These are phyloP conservation scores for Diplotaxis tenuifolia DNA, from an alignment of 345 rosid genomes.

Conservation along the genomic window DNA sequence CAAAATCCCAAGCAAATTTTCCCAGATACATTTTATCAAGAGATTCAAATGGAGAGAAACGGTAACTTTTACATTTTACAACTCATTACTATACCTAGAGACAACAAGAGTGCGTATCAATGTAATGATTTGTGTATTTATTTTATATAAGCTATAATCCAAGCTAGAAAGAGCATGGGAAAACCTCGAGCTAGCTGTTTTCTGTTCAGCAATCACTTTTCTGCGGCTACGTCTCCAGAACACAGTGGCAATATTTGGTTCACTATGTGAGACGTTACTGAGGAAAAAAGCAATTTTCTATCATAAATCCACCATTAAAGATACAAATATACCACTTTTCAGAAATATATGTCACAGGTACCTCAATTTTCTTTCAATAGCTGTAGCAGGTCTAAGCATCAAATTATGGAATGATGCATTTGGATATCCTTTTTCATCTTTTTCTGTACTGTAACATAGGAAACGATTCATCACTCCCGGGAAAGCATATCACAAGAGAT, in stretches of 20 bases:
- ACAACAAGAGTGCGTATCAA: background rate
- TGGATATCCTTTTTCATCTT: slow-evolving; percentile 70
- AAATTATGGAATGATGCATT: slow-evolving; percentile 61
- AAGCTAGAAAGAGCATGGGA: slow-evolving; percentile 28
- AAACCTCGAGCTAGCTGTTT: slow-evolving; percentile 98
- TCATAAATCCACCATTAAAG: slow-evolving; percentile 4
- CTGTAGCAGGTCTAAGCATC: slow-evolving; percentile 56
- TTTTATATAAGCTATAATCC: background rate
- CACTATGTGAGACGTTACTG: slow-evolving; percentile 79
- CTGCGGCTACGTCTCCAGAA: slow-evolving; percentile 90
- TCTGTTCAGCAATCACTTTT: slow-evolving; percentile 91
- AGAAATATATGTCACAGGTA: slow-evolving; percentile 24
- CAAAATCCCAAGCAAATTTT: background rate
- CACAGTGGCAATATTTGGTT: slow-evolving; percentile 81
- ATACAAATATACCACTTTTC: slow-evolving; percentile 15
- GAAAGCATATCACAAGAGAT: slow-evolving; percentile 14
- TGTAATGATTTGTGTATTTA: background rate
- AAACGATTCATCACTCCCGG: slow-evolving; percentile 25
- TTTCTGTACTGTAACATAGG: slow-evolving; percentile 65
- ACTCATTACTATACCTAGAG: background rate
- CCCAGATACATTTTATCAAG: background rate
- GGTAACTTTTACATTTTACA: background rate
- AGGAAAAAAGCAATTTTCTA: slow-evolving; percentile 11
- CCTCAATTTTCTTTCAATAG: slow-evolving; percentile 70
- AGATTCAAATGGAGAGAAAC: background rate